Conservation (phyloP, 75 land plant species). For the Gnetum montanum region DNA sequence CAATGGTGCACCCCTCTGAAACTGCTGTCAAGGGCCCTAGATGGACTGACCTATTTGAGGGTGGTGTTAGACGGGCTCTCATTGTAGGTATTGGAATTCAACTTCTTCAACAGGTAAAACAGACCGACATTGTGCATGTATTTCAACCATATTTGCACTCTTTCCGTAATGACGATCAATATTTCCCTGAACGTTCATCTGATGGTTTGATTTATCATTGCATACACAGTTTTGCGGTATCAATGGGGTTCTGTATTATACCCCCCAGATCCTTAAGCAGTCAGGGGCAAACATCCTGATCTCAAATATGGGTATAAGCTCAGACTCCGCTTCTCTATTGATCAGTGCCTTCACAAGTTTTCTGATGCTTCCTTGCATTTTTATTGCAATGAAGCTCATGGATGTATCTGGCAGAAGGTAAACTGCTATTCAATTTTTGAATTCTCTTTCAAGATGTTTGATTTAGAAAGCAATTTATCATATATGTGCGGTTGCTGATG, state of each 20-base stretch:
- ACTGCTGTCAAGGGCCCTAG: constrained; percentile 38
- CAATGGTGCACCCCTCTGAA: constrained; percentile 60
- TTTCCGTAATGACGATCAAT: not conserved
- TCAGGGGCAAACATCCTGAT: constrained; percentile 74
- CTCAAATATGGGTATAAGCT: constrained; percentile 44
- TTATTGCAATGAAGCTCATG: constrained; percentile 86
- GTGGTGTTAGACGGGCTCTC: constrained; percentile 76
- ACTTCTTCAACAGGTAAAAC: constrained; percentile 78
- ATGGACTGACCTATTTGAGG: constrained; percentile 67
- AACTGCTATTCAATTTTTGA: too few species aligned
- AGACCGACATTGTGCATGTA: too few species aligned
- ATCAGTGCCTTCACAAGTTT: constrained; percentile 67
- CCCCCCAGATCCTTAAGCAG: constrained; percentile 88
- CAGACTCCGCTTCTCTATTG: constrained; percentile 73
- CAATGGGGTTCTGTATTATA: constrained; percentile 89
- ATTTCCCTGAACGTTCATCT: too few species aligned
- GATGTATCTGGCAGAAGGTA: constrained; percentile 85
- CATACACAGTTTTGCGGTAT: constrained; percentile 93
- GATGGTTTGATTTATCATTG: too few species aligned
- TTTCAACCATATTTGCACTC: not conserved
- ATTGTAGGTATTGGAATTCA: constrained; percentile 76
- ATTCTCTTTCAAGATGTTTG: too few species aligned
- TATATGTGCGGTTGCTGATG: too few species aligned
- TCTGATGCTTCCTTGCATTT: constrained; percentile 78
- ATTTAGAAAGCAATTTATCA: too few species aligned